A percentile compares a stretch with the other conserved stretches of the same genome.
phyloP scores from a whole-genome alignment of 2,329 filamentous ascomycete genomes.

The Aspergillus unguis region DNA sequence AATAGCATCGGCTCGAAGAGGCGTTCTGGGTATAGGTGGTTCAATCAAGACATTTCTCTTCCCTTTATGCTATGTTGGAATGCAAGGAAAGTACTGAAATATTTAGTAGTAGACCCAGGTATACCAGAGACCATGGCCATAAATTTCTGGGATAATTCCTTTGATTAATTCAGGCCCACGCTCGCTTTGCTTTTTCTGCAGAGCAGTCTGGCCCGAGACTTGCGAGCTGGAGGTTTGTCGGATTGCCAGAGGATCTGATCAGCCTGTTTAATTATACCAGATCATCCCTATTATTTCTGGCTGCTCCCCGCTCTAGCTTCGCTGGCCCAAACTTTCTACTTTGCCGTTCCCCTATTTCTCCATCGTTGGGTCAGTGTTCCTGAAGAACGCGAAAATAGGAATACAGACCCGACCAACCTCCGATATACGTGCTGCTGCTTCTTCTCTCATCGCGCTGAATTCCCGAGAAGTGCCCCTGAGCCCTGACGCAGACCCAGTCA shows the following conservation, averaged over 20 bases:
- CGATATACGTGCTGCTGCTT: background rate
- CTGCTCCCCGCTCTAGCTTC: constrained; percentile 9
- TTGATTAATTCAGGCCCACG: background rate
- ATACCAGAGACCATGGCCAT: background rate
- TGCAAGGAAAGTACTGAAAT: background rate
- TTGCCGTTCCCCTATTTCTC: background rate
- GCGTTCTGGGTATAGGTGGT: constrained; percentile 14
- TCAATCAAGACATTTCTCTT: constrained; percentile 10
- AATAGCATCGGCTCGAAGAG: constrained; percentile 3
- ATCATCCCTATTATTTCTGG: constrained; percentile 7
- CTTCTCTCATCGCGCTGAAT: background rate
- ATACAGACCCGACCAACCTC: constrained; percentile 2
- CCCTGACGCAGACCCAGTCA: constrained; percentile 11
- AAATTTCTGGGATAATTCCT: background rate
- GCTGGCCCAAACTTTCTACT: constrained; percentile 1
- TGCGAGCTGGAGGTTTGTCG: background rate
- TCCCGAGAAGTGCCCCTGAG: constrained; percentile 13
- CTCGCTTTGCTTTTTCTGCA: constrained; percentile 5
- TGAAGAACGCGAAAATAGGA: background rate
- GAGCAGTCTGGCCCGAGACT: background rate
- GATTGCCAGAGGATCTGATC: constrained; percentile 3
- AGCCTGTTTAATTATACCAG: constrained; percentile 8
- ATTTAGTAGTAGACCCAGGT: background rate
- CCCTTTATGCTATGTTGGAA: background rate
- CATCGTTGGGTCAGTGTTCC: constrained; percentile 3